phyloP scores from a whole-genome alignment of 2,329 filamentous ascomycete species.

The Talaromyces sp. region DNA sequence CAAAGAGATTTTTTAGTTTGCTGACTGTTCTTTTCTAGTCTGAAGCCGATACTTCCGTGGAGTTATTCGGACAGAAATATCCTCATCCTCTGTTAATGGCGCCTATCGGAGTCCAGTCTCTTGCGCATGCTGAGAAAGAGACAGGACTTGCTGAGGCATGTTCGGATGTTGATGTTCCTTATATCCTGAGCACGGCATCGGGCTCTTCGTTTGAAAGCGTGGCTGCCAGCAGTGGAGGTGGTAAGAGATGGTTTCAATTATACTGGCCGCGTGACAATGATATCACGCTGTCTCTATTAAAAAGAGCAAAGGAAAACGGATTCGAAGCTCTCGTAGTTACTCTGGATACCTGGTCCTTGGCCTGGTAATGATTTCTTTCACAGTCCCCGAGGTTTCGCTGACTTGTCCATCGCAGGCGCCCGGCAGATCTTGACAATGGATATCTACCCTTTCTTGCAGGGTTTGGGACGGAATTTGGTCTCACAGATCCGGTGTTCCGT shows the following conservation, averaged over 20 bases:
- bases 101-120: constrained; percentile 8
- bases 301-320: constrained; percentile 8
- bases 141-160: constrained; percentile 5
- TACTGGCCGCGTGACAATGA: constrained; percentile 11
- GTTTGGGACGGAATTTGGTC: constrained; percentile 56
- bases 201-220: constrained; percentile 9
- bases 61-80: constrained; percentile 11
- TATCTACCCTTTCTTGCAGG: constrained; percentile 52
- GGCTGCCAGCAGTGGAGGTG: constrained; percentile 5
- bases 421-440: constrained; percentile 58
- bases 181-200: constrained; percentile 11
- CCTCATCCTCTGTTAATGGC: constrained; percentile 10
- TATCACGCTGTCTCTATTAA: constrained; percentile 6
- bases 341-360: constrained; percentile 49
- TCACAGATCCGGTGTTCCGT: constrained; percentile 63
- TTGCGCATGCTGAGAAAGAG: constrained; percentile 9
- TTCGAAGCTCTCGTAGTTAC: constrained; percentile 20
- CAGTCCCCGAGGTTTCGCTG: too few relatives aligned
- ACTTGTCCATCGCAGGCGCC: constrained; percentile 37
- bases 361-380: constrained; percentile 42
- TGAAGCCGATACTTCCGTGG: constrained; percentile 16
- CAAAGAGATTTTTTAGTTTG: neutral
- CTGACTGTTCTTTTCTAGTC: neutral
- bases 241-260: constrained; percentile 10
- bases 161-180: constrained; percentile 6